These are phyloP conservation scores for Phialophora verrucosa DNA, from an alignment of 2,329 filamentous ascomycete species.

Conservation along the genomic window DNA sequence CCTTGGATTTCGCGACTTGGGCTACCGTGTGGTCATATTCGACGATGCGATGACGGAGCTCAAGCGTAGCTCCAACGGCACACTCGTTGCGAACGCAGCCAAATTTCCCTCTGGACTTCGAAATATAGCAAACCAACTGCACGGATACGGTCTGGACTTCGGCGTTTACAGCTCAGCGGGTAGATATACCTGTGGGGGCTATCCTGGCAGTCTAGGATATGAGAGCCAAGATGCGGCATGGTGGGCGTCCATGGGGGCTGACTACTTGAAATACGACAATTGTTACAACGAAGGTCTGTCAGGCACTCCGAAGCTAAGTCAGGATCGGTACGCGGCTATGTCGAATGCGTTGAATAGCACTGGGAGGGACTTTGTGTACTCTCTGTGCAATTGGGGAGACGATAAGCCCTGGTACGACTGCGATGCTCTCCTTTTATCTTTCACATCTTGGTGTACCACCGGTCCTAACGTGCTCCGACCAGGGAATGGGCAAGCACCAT, in stretches of 20 bases:
- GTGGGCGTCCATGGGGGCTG: slow-evolving; percentile 59
- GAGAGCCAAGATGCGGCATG: slow-evolving; percentile 60
- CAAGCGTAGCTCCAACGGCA: slow-evolving; percentile 53
- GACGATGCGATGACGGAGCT: slow-evolving; percentile 60
- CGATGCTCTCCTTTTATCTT: background rate
- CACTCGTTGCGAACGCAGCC: slow-evolving; percentile 49
- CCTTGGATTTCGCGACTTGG: slow-evolving; percentile 47
- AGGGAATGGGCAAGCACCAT: slow-evolving; percentile 55
- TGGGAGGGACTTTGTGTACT: slow-evolving; percentile 54
- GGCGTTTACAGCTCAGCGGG: slow-evolving; percentile 59
- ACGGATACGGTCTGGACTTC: slow-evolving; percentile 56
- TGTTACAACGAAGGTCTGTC: slow-evolving; percentile 62
- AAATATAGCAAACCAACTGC: slow-evolving; percentile 55
- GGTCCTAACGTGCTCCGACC: background rate
- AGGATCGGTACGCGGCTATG: slow-evolving; percentile 56
- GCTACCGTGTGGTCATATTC: slow-evolving; percentile 59
- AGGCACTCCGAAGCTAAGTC: slow-evolving; percentile 54
- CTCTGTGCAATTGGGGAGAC: slow-evolving; percentile 60
- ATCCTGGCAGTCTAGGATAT: slow-evolving; percentile 55
- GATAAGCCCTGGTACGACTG: slow-evolving; percentile 47
- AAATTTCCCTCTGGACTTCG: slow-evolving; percentile 58
- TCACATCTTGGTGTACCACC: background rate
- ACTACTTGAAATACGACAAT: slow-evolving; percentile 58
- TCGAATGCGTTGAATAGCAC: slow-evolving; percentile 56
- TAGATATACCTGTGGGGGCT: slow-evolving; percentile 43